phyloP scores from a whole-genome alignment of 2,329 filamentous ascomycete genomes.

The Fusarium stilboides region DNA sequence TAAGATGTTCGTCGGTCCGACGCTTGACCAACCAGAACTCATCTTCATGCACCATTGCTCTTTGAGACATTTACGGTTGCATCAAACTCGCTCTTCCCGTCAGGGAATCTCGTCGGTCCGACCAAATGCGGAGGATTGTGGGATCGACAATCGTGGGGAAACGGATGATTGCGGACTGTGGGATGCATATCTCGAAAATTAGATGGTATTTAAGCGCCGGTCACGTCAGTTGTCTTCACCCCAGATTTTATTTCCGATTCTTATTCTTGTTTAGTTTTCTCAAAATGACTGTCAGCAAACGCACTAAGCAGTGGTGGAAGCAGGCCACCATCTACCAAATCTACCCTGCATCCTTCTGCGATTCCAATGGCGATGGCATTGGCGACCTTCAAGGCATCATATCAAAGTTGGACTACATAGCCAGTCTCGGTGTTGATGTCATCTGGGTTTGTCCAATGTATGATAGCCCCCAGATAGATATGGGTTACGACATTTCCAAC shows the following conservation, averaged over 20 bases:
- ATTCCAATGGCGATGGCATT: conserved; percentile 68
- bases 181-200: not conserved
- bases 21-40: conserved; percentile 2
- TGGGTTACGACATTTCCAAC: conserved; percentile 49
- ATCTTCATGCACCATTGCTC: not conserved
- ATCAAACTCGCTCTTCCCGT: too few relatives aligned
- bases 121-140: conserved; percentile 10
- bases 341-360: conserved; percentile 70
- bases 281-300: conserved; percentile 45
- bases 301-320: conserved; percentile 65
- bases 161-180: not conserved
- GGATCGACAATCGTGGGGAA: conserved; percentile 8
- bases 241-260: not conserved
- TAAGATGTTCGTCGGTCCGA: conserved; percentile 31
- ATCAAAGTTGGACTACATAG: conserved; percentile 65
- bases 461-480: conserved; percentile 47
- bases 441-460: conserved; percentile 50
- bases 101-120: conserved; percentile 26
- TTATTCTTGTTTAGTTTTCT: rapidly evolving
- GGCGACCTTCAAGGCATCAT: conserved; percentile 69
- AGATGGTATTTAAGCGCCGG: conserved; percentile 6
- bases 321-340: conserved; percentile 70
- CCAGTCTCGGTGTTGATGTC: conserved; percentile 42
- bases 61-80: not conserved
- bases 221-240: not conserved